Base-by-base conservation (phyloP, 164 flowering plant genomes). In the Annona cherimola region DNA sequence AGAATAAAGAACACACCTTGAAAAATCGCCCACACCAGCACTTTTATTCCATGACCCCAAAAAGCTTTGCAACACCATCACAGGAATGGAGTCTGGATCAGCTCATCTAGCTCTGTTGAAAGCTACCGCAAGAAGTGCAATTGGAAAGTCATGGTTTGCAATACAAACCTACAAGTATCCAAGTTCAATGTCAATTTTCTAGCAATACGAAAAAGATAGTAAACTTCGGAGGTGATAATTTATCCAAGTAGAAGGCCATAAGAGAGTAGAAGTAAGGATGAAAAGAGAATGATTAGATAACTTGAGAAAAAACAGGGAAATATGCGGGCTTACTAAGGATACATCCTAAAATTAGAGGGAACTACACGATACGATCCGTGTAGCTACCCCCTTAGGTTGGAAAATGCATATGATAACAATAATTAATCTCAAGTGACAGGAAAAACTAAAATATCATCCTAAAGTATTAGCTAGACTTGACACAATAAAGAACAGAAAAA, bases 51-150 rank as follows among this genome's bases (percentile, higher is more conserved):
- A 93, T 57, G 93, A 86, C 61, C 98, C 98, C 78, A 93, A 54
- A 90, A 93, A 81, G 18, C 89, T 78, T 74, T 89, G 98, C 85
- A 93, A 84, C 55, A 93, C 93, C 98, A 93, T 93, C 66, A 93
- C 80, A 8, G 93, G 87, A 77, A 89, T 84, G 26, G 98, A 88
- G 82, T 92, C 90, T 76, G 98, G 96, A 84, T 93, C 96, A 41
- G 90, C 87, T 92, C 93, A 93, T 9, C 94, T 83, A 66, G 92
- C 89, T 69, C 98, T 94, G 65, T 81, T 82, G 78, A 89, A 89
- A 43, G 98, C 98, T 77, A 93, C 83, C 0, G 94, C 96, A 82
- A 93, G 89, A 83, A 88, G 96, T 11, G 98, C 98, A 73, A 93
- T 76, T 66, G 90, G 92, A 65, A 80, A 12, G 75, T 93, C 93